These are phyloP conservation scores for Calonectria naviculata DNA, from an alignment of 2,329 filamentous ascomycete species.

Conservation along the genomic window DNA sequence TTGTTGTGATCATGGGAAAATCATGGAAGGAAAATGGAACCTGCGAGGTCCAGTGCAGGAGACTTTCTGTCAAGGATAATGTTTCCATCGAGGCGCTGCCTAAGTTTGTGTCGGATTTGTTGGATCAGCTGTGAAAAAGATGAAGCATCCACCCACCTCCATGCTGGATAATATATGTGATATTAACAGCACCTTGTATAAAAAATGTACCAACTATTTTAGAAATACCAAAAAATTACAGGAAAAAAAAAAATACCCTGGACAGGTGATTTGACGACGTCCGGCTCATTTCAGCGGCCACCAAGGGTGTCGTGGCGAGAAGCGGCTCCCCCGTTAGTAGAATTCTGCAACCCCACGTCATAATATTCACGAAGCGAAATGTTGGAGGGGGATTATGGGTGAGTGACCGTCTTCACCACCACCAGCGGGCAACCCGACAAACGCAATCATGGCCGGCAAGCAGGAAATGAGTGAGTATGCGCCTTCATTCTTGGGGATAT, in stretches of 20 bases:
- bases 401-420: constrained; percentile 19
- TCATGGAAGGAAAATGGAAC: constrained; percentile 68
- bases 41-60: constrained; percentile 85
- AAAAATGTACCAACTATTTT: neutral
- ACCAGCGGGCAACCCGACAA: constrained; percentile 7
- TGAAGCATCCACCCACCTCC: neutral
- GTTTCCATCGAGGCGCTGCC: constrained; percentile 60
- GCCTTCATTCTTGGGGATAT: neutral
- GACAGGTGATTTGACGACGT: neutral
- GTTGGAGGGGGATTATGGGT: constrained; percentile 38
- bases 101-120: constrained; percentile 55
- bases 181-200: neutral
- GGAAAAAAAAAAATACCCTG: neutral
- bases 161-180: neutral
- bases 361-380: constrained; percentile 43
- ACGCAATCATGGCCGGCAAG: constrained; percentile 45
- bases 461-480: constrained; percentile 45
- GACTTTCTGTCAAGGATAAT: constrained; percentile 70
- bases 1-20: constrained; percentile 83
- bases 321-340: constrained; percentile 42
- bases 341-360: constrained; percentile 44
- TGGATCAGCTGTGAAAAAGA: constrained; percentile 60
- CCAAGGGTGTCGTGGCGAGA: neutral
- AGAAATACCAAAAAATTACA: too few species aligned
- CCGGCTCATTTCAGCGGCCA: neutral